phyloP scores from a whole-genome alignment of 805 yeast species.

The Ogataea nitratoaversa region DNA sequence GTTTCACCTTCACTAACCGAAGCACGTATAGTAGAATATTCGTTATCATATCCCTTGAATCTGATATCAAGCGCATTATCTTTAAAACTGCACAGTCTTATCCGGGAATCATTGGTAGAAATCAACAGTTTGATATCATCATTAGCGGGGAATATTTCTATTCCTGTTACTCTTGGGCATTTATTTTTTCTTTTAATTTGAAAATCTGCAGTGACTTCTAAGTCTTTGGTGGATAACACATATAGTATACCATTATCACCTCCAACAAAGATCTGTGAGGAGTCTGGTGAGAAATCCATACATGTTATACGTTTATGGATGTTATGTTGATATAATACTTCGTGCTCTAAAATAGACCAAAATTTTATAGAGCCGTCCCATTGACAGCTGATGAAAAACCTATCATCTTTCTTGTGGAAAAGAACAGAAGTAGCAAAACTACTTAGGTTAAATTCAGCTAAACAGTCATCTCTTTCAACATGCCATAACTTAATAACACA shows the following conservation, averaged over 20 bases:
- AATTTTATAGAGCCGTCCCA: constrained; percentile 69
- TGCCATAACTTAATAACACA: constrained; percentile 84
- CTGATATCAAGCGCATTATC: constrained; percentile 56
- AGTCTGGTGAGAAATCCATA: constrained; percentile 62
- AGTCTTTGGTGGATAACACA: constrained; percentile 59
- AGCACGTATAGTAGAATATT: constrained; percentile 69
- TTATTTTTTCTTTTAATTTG: constrained; percentile 41
- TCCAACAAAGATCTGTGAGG: constrained; percentile 62
- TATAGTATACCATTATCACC: constrained; percentile 71
- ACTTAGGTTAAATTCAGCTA: constrained; percentile 64
- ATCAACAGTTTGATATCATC: constrained; percentile 40
- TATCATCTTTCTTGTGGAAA: constrained; percentile 82
- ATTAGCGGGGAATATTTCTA: constrained; percentile 41
- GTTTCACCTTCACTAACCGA: constrained; percentile 50
- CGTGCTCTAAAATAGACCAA: constrained; percentile 81
- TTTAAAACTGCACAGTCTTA: constrained; percentile 59
- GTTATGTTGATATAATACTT: constrained; percentile 56
- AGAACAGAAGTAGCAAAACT: constrained; percentile 78
- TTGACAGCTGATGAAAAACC: constrained; percentile 81
- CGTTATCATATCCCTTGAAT: constrained; percentile 70
- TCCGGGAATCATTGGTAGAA: constrained; percentile 78
- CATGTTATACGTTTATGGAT: constrained; percentile 72
- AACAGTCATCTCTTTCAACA: constrained; percentile 56
- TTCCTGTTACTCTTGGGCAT: constrained; percentile 72
- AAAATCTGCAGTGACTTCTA: constrained; percentile 42